Evolutionary conservation across 2,329 filamentous ascomycete genomes (phyloP), one percentile per base, ranked within the genome.

Genomic region (Aureobasidium vineae): DNA sequence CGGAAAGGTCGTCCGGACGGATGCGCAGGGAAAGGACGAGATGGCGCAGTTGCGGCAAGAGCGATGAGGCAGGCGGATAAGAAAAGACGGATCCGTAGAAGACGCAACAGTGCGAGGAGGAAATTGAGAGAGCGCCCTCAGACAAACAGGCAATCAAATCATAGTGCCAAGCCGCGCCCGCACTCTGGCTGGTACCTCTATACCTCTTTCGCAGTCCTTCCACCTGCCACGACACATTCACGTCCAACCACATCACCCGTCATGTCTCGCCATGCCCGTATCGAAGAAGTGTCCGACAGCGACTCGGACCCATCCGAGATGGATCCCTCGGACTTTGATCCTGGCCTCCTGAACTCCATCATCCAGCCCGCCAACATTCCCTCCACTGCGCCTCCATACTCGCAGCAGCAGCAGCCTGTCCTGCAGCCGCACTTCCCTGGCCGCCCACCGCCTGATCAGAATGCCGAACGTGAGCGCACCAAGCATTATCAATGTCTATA

Each of bases 261-360:
- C 71, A 95, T 96, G 92, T 90, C 91, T 52, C 88, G 77, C 69
- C 78, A 95, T 81, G 87, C 93, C 68, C 88, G 89, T 69, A 89
- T 98, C 78, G 95, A 99, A 84, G 95, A 98, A 79, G 89, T 97
- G 69, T 91, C 88, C 68, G 92, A 96, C 82, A 88, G 85, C 77
- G 90, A 91, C 79, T 79, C 79, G 71, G 94, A 98, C 80, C 92
- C 94, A 63, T 90, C 92, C 70, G 92, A 97, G 79, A 89, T 88
- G 77, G 90, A 95, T 79, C 90, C 75, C 67, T 80, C 82, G 70
- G 84, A 76, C 78, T 84, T 78, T 69, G 75, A 71, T 52, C 71
- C 71, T 40, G 72, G 71, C 59, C 68, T 73, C 61, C 8, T 66
- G 53, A 67, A 70, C 43, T 67, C 69, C 50, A 67, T 70, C 54